A percentile compares a stretch with the other conserved stretches of the same genome.
Conservation (phyloP, 1,284 basidiomycete species). For the Ustilago esculenta region DNA sequence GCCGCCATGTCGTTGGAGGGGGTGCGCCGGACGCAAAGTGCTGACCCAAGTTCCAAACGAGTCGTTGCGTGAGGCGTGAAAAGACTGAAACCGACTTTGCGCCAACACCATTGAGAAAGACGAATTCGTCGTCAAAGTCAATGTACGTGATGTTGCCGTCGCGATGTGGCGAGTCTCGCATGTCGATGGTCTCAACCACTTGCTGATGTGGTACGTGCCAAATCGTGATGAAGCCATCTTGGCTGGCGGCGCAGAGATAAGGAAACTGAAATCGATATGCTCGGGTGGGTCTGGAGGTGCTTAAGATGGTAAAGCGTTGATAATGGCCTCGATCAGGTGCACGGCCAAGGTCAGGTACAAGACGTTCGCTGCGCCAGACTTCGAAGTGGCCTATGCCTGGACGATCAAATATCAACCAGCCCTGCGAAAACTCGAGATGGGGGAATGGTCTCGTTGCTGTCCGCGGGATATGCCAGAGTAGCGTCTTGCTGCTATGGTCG, state of each 20-base stretch:
- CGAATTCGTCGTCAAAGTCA: constrained; percentile 59
- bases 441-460: constrained; percentile 37
- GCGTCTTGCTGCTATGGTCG: constrained; percentile 26
- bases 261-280: constrained; percentile 61
- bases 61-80: constrained; percentile 21
- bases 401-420: constrained; percentile 58
- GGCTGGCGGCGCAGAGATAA: constrained; percentile 43
- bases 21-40: constrained; percentile 40
- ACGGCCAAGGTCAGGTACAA: constrained; percentile 37
- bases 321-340: constrained; percentile 48
- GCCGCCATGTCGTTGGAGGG: constrained; percentile 24
- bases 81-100: constrained; percentile 46
- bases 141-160: constrained; percentile 57
- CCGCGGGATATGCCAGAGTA: constrained; percentile 47
- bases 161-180: constrained; percentile 29
- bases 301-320: constrained; percentile 34
- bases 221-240: constrained; percentile 36
- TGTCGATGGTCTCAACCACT: constrained; percentile 32
- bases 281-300: constrained; percentile 24
- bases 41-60: constrained; percentile 50
- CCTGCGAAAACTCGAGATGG: constrained; percentile 57
- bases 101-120: constrained; percentile 51
- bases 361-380: constrained; percentile 54
- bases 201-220: constrained; percentile 44
- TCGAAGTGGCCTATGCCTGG: constrained; percentile 48